Percentiles rank a stretch among this genome's conserved stretches.
Conservation (phyloP, 2,329 filamentous ascomycete species). For the Coleophoma crateriformis region DNA sequence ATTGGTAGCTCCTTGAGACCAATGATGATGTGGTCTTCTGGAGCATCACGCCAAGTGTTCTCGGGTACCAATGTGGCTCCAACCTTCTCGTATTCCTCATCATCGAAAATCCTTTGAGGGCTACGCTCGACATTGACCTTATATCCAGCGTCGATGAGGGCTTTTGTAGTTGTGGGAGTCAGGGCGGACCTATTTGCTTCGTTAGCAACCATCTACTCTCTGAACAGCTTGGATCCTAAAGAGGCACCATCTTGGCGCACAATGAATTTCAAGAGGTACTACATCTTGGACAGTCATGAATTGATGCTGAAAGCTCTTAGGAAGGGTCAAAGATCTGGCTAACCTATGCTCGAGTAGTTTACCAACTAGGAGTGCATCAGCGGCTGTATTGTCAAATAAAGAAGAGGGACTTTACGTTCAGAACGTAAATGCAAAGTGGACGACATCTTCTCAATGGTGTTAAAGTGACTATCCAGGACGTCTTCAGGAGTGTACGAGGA, state of each 20-base stretch:
- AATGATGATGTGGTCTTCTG: constrained; percentile 64
- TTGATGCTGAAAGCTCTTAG: neutral
- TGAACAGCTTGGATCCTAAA: neutral
- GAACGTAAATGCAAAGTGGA: neutral
- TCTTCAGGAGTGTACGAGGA: too few species aligned
- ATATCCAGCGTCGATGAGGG: constrained; percentile 64
- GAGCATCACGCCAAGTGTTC: constrained; percentile 63
- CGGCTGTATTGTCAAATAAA: neutral
- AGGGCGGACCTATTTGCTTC: constrained; percentile 29
- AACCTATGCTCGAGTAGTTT: neutral
- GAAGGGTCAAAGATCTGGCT: neutral
- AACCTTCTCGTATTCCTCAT: constrained; percentile 54
- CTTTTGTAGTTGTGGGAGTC: constrained; percentile 41
- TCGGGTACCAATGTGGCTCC: constrained; percentile 62
- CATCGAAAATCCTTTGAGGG: constrained; percentile 60
- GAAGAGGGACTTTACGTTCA: neutral
- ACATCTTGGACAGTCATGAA: neutral
- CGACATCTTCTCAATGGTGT: neutral
- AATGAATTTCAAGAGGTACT: neutral
- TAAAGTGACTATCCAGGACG: neutral
- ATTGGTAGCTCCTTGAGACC: constrained; percentile 76
- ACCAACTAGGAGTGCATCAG: neutral
- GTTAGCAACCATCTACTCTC: neutral
- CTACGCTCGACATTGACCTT: constrained; percentile 62
- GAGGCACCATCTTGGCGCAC: neutral